Percentiles rank a stretch among this genome's conserved stretches.
Evolutionary conservation across 768 basidiomycete species (phyloP).

Genomic region (Daedaleopsis nitida): DNA sequence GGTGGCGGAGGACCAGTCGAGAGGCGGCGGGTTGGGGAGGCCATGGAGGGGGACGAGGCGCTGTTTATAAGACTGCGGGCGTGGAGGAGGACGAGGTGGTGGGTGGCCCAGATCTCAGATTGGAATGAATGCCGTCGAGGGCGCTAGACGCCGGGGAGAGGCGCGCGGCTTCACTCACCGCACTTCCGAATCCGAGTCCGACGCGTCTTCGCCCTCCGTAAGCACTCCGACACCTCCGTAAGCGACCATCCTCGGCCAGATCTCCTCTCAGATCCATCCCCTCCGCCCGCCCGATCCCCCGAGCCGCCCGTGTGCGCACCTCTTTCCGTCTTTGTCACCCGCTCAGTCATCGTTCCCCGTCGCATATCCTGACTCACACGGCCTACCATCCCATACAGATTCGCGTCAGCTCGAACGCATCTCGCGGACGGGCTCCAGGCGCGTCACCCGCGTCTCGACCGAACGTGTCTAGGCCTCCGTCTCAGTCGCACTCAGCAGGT

Average conservation of each 20-base stretch:
- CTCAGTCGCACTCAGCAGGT: too few relatives aligned
- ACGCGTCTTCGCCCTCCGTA: constrained; percentile 9
- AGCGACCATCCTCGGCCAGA: not conserved
- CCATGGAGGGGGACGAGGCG: constrained; percentile 4
- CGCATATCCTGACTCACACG: too few relatives aligned
- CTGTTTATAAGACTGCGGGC: constrained; percentile 12
- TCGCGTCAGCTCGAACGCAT: too few relatives aligned
- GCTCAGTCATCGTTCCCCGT: too few relatives aligned
- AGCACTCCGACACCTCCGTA: constrained; percentile 9
- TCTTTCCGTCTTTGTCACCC: too few relatives aligned
- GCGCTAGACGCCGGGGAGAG: constrained; percentile 4
- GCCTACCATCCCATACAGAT: too few relatives aligned
- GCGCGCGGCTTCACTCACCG: constrained; percentile 14
- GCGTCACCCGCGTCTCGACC: too few relatives aligned
- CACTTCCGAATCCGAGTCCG: constrained; percentile 4
- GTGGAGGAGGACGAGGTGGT: constrained; percentile 12
- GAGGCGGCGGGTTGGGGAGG: constrained; percentile 13
- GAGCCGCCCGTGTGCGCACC: too few relatives aligned
- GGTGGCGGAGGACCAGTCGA: constrained; percentile 25
- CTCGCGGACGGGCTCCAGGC: too few relatives aligned
- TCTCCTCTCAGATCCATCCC: not conserved
- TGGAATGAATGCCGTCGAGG: constrained; percentile 14
- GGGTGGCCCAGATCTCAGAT: constrained; percentile 19
- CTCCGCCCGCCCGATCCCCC: too few relatives aligned
- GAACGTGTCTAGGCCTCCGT: too few relatives aligned